phyloP scores from a whole-genome alignment of 2,329 filamentous ascomycete species.

The Pestalotiopsis sp. region DNA sequence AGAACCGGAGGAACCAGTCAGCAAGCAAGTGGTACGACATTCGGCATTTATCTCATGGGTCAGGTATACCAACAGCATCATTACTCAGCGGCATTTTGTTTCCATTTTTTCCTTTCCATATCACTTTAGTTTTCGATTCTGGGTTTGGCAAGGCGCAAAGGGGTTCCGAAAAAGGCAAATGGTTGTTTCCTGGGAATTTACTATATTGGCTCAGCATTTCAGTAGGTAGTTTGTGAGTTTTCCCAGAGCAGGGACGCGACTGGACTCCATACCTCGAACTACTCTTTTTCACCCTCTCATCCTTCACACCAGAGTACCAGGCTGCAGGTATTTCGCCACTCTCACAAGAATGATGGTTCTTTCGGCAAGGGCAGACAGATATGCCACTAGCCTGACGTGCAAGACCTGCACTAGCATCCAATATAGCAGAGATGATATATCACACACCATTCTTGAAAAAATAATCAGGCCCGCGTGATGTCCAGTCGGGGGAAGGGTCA shows the following conservation, averaged over 20 bases:
- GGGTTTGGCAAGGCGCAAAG: slow-evolving; percentile 4
- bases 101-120: background rate
- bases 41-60: background rate
- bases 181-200: background rate
- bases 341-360: background rate
- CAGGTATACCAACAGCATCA: background rate
- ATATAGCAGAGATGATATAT: background rate
- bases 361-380: background rate
- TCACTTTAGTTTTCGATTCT: background rate
- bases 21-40: background rate
- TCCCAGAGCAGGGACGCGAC: background rate
- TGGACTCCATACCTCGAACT: background rate
- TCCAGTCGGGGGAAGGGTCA: background rate
- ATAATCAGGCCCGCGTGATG: background rate
- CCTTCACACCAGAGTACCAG: background rate
- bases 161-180: background rate
- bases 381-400: background rate
- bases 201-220: background rate
- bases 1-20: background rate
- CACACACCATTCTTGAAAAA: background rate
- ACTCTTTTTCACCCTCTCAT: background rate
- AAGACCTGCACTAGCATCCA: background rate
- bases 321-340: background rate
- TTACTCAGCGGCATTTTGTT: slow-evolving; percentile 1
- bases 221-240: background rate